phyloP scores from a whole-genome alignment of 2,329 filamentous ascomycete genomes.

The Botrytis aclada region DNA sequence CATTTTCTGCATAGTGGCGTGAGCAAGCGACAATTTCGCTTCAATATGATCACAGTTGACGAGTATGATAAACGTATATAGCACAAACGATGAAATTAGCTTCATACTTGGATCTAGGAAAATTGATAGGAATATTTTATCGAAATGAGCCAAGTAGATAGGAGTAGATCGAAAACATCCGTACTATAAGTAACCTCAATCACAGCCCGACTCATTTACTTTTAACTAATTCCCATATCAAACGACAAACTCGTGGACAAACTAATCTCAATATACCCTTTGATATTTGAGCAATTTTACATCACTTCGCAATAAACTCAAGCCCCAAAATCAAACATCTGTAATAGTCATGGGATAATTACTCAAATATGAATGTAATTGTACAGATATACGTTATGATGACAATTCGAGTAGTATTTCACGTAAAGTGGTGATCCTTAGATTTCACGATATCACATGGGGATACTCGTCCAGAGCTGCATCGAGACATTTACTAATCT shows the following conservation, averaged over 20 bases:
- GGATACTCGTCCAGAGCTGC: not conserved
- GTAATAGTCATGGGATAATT: rapidly evolving
- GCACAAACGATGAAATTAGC: not conserved
- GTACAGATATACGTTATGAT: not conserved
- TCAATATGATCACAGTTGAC: not conserved
- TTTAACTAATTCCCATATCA: not conserved
- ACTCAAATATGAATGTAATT: not conserved
- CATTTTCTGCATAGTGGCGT: not conserved
- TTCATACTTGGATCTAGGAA: not conserved
- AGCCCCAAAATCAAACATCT: rapidly evolving
- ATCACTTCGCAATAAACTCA: rapidly evolving
- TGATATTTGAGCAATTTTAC: not conserved
- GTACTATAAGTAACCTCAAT: not conserved
- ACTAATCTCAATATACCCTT: not conserved
- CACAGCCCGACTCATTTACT: not conserved
- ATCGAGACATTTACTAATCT: rapidly evolving
- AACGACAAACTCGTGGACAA: not conserved
- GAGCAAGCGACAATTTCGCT: not conserved
- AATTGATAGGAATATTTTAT: not conserved
- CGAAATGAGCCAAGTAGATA: not conserved
- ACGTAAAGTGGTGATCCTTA: rapidly evolving
- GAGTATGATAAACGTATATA: not conserved
- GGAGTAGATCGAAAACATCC: not conserved
- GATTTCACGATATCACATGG: not conserved
- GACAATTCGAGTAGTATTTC: not conserved